Percentiles rank a stretch among this genome's conserved stretches.
Conservation (phyloP, 1,284 basidiomycete species). For the Heterobasidion annosum region DNA sequence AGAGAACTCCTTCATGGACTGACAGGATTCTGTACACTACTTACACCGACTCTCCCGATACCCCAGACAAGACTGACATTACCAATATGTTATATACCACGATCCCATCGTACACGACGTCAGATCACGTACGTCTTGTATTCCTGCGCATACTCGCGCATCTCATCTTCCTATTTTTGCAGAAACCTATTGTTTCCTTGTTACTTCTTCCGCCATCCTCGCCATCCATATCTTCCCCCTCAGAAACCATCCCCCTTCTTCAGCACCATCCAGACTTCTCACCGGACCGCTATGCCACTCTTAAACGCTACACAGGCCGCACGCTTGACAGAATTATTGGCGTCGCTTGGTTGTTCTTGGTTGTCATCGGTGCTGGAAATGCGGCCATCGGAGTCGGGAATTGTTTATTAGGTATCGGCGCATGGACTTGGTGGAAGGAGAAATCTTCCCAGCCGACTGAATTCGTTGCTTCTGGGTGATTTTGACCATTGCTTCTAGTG, state of each 20-base stretch:
- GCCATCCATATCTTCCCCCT: conserved; percentile 8
- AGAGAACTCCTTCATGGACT: conserved; percentile 88
- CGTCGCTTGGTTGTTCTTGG: conserved; percentile 64
- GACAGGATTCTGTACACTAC: conserved; percentile 89
- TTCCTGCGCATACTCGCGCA: background rate
- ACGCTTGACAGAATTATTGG: conserved; percentile 67
- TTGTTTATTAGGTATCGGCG: conserved; percentile 37
- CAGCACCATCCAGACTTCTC: conserved; percentile 39
- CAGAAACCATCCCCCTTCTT: conserved; percentile 28
- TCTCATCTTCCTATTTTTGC: conserved; percentile 3
- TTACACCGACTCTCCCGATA: conserved; percentile 55
- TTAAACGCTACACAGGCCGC: conserved; percentile 58
- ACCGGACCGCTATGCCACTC: conserved; percentile 41
- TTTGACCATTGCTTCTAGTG: background rate
- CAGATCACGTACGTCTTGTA: conserved; percentile 50
- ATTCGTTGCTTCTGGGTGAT: background rate
- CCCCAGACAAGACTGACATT: conserved; percentile 43
- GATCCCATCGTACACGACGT: conserved; percentile 68
- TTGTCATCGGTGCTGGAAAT: conserved; percentile 70
- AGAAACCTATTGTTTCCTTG: conserved; percentile 68
- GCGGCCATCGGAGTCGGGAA: conserved; percentile 58
- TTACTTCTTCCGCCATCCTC: conserved; percentile 42
- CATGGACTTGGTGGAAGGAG: conserved; percentile 24
- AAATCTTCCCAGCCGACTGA: conserved; percentile 1
- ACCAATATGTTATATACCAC: conserved; percentile 64